Evolutionary conservation across 306 rosid species (phyloP), one percentile per base, ranked within the genome.

Genomic region (Morella rubra): DNA sequence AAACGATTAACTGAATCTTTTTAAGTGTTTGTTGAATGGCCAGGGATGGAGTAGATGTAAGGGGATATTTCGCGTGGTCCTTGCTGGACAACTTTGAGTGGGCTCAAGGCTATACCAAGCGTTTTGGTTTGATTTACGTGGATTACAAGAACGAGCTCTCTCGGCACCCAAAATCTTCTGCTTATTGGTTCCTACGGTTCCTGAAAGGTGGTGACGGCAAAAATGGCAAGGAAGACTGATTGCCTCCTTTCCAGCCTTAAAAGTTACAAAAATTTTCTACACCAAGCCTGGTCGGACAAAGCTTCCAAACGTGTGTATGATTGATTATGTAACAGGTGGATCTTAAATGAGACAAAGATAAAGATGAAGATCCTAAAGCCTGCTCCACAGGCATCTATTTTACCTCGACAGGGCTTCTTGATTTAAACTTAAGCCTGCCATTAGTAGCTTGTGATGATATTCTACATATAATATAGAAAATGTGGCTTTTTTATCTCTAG

Each of bases 31-130:
- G 66, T 73, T 75, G 60, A 75, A 73, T 83, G 81, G 27, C 71
- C 91, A 92, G 96, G 80, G 97, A 92, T 83, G 97, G 98, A 77
- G 95, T 73, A 59, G 87, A 92, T 77, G 95, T 94, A 60, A 87
- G 91, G 80, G 98, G 97, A 73, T 85, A 94, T 86, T 94, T 94
- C 74, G 98, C 96, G 10, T 94, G 98, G 97, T 92, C 98, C 49
- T 83, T 94, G 52, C 41, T 94, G 41, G 98, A 90, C 87, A 94
- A 94, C 91, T 92, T 94, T 54, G 97, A 94, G 83, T 94, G 98
- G 98, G 95, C 93, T 51, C 88, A 90, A 84, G 98, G 98, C 16
- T 94, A 90, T 77, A 90, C 98, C 16, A 94, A 92, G 81, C 95
- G 97, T 54, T 94, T 94, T 58, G 97, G 98, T 59, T 86, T 94